phyloP scores from a whole-genome alignment of 257 asterid species.

The Salvia splendens region DNA sequence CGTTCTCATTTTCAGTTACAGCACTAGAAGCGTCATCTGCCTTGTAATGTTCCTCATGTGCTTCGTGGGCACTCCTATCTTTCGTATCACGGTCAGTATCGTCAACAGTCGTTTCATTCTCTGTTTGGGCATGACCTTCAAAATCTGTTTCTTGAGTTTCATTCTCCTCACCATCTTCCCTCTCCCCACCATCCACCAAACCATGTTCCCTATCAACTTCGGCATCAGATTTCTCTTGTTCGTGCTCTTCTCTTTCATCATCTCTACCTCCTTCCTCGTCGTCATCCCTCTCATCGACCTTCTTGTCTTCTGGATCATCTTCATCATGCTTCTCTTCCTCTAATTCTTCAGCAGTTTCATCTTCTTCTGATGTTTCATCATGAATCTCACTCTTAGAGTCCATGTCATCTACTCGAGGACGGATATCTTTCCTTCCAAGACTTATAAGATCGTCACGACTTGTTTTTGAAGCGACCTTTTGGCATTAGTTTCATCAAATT shows the following conservation, averaged over 20 bases:
- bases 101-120: slow-evolving; percentile 43
- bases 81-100: slow-evolving; percentile 52
- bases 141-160: slow-evolving; percentile 53
- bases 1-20: slow-evolving; percentile 55
- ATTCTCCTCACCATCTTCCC: slow-evolving; percentile 47
- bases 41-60: slow-evolving; percentile 85
- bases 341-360: slow-evolving; percentile 46
- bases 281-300: slow-evolving; percentile 53
- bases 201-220: slow-evolving; percentile 58
- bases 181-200: slow-evolving; percentile 48
- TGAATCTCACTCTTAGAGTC: slow-evolving; percentile 35
- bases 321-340: slow-evolving; percentile 55
- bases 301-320: slow-evolving; percentile 50
- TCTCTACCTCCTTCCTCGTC: slow-evolving; percentile 46
- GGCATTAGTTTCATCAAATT: slow-evolving; percentile 62
- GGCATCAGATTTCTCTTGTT: slow-evolving; percentile 59
- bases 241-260: slow-evolving; percentile 56
- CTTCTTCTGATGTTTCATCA: slow-evolving; percentile 50
- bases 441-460: slow-evolving; percentile 38
- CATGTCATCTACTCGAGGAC: slow-evolving; percentile 41
- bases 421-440: slow-evolving; percentile 77
- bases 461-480: slow-evolving; percentile 33
- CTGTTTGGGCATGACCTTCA: slow-evolving; percentile 44
- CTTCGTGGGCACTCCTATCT: slow-evolving; percentile 51
- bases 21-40: slow-evolving; percentile 99